These are phyloP conservation scores for Licmophora abbreviata DNA, from an alignment of 108 stramenopile species.

Conservation along the genomic window DNA sequence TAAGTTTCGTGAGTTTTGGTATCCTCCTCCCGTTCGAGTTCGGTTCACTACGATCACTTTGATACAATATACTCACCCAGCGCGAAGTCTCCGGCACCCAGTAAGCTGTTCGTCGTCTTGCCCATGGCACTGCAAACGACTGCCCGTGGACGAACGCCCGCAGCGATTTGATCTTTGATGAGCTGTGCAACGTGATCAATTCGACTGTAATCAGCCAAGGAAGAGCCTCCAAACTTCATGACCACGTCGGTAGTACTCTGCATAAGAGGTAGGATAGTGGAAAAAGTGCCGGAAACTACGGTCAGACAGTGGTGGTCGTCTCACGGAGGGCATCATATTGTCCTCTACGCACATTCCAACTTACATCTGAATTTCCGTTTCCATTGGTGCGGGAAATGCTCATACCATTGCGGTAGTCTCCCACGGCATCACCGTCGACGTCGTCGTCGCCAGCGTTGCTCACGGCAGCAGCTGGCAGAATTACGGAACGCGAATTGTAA, in stretches of 20 bases:
- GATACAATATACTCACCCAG: slow-evolving; percentile 25
- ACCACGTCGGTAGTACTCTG: slow-evolving; percentile 55
- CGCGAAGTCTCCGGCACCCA: slow-evolving; percentile 89
- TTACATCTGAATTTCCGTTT: no score
- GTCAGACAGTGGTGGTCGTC: no score
- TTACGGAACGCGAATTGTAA: no score
- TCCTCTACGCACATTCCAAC: no score
- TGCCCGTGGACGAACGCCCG: slow-evolving; percentile 49
- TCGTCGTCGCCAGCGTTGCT: not conserved
- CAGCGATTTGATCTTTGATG: slow-evolving; percentile 76
- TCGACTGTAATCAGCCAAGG: slow-evolving; percentile 79
- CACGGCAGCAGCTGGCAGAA: no score
- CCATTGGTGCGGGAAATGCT: no score
- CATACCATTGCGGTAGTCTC: not conserved
- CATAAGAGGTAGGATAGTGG: no score
- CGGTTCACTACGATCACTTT: not conserved
- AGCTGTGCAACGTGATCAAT: slow-evolving; percentile 86
- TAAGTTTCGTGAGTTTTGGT: no score
- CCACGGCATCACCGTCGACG: not conserved
- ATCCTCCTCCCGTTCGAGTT: no score
- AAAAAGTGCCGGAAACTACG: no score
- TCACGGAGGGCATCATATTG: no score
- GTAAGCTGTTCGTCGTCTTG: slow-evolving; percentile 90
- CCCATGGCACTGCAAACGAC: slow-evolving; percentile 97
- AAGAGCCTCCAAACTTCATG: slow-evolving; percentile 95